Base-by-base conservation (phyloP, 345 rosid species). In the Populus tremula region DNA sequence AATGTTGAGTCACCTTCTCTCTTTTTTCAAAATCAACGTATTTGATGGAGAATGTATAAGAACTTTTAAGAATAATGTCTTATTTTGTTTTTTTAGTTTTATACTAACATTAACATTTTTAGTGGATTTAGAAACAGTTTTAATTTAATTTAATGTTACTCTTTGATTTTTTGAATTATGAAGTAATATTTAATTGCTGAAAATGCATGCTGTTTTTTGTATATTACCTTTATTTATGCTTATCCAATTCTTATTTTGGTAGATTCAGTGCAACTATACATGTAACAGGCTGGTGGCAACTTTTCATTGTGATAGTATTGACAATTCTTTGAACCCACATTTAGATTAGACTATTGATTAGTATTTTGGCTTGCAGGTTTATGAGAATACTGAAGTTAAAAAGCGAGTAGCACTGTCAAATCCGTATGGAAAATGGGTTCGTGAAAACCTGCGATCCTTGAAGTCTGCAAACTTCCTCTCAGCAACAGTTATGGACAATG, bases 361-460 rank as follows among this genome's bases (percentile, higher is more conserved):
- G 63, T 47, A 76, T 63, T 41, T 80, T 33, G 17, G 69, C 82
- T 75, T 87, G 70, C 82, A 96, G 99, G 99, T 96, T 70, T 96
- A 86, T 79, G 99, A 96, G 87, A 96, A 96, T 50, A 91, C 97
- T 27, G 97, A 93, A 69, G 99, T 96, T 33, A 96, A 96, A 86
- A 96, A 89, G 87, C 78, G 87, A 79, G 88, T 93, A 63, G 97
- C 99, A 54, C 87, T 89, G 64, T 82, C 79, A 75, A 87, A 93
- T 86, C 97, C 99, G 0, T 96, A 88, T 70, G 97, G 99, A 76
- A 89, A 91, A 76, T 96, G 99, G 99, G 81, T 90, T 12, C 77
- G 84, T 70, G 94, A 92, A 85, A 96, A 96, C 81, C 69, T 86
- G 82, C 87, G 92, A 77, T 83, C 89, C 81, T 80, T 93, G 85